Conservation (phyloP, 176 grass and related monocot genomes). For the Triticum urartu region DNA sequence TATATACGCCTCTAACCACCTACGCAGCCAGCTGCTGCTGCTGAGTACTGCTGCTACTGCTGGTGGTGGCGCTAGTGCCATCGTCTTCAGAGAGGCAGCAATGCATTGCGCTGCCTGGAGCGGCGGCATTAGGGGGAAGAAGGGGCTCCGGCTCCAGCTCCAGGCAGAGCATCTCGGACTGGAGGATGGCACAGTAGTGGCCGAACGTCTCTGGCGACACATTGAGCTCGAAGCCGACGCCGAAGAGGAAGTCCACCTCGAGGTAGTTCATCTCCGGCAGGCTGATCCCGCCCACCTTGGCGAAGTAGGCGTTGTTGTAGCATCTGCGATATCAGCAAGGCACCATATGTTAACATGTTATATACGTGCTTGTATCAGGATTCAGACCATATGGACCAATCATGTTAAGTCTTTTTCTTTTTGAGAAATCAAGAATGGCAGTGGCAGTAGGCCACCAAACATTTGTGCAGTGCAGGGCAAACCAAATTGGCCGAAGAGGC, state of each 20-base stretch:
- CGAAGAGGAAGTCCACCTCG: conserved; percentile 55
- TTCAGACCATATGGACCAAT: neutral
- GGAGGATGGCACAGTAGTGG: conserved; percentile 44
- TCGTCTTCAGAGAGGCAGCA: conserved; percentile 50
- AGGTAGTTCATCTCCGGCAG: conserved; percentile 62
- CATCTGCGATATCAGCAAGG: conserved; percentile 10
- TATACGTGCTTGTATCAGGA: neutral
- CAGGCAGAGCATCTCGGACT: conserved; percentile 38
- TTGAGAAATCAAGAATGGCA: neutral
- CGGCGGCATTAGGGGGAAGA: neutral
- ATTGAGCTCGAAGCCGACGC: conserved; percentile 42
- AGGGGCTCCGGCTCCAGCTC: neutral
- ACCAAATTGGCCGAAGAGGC: neutral
- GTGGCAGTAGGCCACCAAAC: neutral
- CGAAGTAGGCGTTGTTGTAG: conserved; percentile 58
- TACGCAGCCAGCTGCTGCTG: conserved; percentile 42
- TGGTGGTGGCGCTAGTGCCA: neutral
- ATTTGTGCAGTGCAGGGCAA: neutral
- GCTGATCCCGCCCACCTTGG: conserved; percentile 48
- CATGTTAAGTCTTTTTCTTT: neutral
- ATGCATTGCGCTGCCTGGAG: conserved; percentile 6
- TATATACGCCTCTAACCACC: neutral
- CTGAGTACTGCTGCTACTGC: conserved; percentile 5
- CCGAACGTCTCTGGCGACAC: conserved; percentile 48
- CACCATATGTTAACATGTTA: neutral